Evolutionary conservation across 768 basidiomycete genomes (phyloP).

Genomic region (Phanerochaete sordida): DNA sequence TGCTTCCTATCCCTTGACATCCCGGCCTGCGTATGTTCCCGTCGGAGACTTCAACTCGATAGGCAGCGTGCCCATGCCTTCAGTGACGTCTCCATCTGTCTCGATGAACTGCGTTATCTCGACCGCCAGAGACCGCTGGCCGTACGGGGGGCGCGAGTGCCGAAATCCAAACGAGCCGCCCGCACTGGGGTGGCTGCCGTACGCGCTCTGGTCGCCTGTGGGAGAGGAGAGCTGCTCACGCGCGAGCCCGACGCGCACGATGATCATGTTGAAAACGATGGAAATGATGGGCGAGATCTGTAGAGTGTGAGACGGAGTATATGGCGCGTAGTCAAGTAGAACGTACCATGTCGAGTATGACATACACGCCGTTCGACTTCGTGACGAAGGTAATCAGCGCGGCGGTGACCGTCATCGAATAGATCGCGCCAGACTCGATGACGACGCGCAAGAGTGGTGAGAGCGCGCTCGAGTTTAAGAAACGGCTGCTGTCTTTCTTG

Average conservation of each 20-base stretch:
- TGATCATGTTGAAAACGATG: slow-evolving; percentile 42
- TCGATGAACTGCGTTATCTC: slow-evolving; percentile 21
- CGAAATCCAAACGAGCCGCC: slow-evolving; percentile 1
- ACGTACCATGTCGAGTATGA: slow-evolving; percentile 34
- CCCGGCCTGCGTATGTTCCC: neutral
- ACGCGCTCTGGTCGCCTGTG: neutral
- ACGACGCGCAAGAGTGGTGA: slow-evolving; percentile 28
- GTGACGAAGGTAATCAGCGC: slow-evolving; percentile 28
- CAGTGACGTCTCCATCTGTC: slow-evolving; percentile 10
- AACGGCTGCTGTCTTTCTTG: slow-evolving; percentile 19
- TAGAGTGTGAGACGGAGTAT: neutral
- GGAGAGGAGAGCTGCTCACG: slow-evolving; percentile 1
- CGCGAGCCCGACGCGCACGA: slow-evolving; percentile 32
- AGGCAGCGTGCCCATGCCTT: neutral
- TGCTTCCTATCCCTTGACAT: neutral
- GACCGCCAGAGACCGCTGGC: slow-evolving; percentile 15
- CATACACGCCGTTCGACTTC: slow-evolving; percentile 29
- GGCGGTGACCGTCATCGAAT: slow-evolving; percentile 32
- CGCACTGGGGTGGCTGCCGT: neutral
- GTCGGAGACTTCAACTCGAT: neutral
- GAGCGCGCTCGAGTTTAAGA: slow-evolving; percentile 14
- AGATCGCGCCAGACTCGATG: slow-evolving; percentile 36
- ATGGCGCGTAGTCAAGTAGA: neutral
- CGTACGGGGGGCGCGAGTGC: slow-evolving; percentile 12
- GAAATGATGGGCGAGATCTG: slow-evolving; percentile 37